These are phyloP conservation scores for Oryza glumipatula DNA, from an alignment of 176 grass and related monocot genomes.

Conservation along the genomic window DNA sequence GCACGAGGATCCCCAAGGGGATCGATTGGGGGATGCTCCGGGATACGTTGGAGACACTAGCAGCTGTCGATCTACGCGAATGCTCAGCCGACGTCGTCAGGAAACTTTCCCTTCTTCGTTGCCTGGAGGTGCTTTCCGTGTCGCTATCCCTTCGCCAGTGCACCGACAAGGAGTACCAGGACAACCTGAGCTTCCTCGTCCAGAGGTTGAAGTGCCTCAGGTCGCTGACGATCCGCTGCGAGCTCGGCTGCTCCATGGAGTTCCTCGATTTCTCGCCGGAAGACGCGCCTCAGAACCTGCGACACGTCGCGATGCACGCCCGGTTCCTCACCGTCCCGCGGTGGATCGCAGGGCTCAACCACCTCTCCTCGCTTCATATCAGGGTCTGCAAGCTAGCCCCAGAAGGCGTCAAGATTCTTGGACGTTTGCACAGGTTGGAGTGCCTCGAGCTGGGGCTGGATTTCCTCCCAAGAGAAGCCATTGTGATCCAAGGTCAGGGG, in stretches of 20 bases:
- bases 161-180: neutral
- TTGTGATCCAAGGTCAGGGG: neutral
- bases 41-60: rapidly evolving
- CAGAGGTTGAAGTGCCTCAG: rapidly evolving
- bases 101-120: rapidly evolving
- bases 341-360: neutral
- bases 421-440: neutral
- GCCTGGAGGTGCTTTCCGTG: rapidly evolving
- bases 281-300: too few species aligned
- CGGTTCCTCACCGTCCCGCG: neutral
- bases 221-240: slow-evolving; percentile 12
- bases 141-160: slow-evolving; percentile 3
- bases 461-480: neutral
- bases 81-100: neutral
- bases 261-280: neutral
- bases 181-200: neutral
- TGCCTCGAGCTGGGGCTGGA: neutral
- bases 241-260: neutral
- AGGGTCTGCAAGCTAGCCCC: neutral
- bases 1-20: neutral
- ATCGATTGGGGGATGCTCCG: neutral
- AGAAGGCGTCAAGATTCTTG: neutral
- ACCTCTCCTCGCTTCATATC: neutral
- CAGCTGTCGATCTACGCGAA: neutral
- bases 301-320: too few species aligned